Conservation (phyloP, 208 protist genomes). For the Trypanosoma conorhini region DNA sequence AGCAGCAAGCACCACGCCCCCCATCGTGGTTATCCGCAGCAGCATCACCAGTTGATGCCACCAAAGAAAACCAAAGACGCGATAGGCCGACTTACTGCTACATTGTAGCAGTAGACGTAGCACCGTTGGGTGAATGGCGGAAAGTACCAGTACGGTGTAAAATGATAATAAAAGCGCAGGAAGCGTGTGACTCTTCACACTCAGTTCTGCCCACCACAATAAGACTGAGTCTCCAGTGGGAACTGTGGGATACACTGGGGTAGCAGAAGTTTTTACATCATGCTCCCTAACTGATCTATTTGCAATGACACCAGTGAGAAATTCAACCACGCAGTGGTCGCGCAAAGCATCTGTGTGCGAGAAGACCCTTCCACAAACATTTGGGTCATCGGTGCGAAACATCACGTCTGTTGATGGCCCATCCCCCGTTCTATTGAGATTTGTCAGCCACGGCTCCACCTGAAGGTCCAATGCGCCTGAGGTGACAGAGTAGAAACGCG, state of each 20-base stretch:
- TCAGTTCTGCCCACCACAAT: conserved; percentile 13
- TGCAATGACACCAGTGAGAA: conserved; percentile 23
- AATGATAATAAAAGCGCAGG: conserved; percentile 6
- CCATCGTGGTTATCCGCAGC: neutral
- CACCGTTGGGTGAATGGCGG: conserved; percentile 3
- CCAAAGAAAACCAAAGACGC: neutral
- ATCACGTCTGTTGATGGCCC: conserved; percentile 4
- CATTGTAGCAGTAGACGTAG: neutral
- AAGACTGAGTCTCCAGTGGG: neutral
- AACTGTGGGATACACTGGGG: neutral
- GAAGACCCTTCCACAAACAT: conserved; percentile 33
- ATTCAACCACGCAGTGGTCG: conserved; percentile 36
- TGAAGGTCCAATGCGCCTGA: conserved; percentile 51
- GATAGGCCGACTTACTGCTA: neutral
- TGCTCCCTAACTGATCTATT: neutral
- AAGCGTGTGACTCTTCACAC: conserved; percentile 5
- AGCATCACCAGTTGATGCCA: neutral
- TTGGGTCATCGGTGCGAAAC: conserved; percentile 29
- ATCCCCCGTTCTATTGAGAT: neutral
- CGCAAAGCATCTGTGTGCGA: conserved; percentile 45
- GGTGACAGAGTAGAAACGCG: conserved; percentile 29
- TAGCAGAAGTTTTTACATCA: neutral
- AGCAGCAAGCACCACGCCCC: conserved; percentile 9
- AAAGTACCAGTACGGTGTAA: conserved; percentile 14
- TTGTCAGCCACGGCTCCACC: conserved; percentile 34